Evolutionary conservation across 2,329 filamentous ascomycete species (phyloP), one percentile per base, ranked within the genome.

Genomic region (Cercospora sojina): DNA sequence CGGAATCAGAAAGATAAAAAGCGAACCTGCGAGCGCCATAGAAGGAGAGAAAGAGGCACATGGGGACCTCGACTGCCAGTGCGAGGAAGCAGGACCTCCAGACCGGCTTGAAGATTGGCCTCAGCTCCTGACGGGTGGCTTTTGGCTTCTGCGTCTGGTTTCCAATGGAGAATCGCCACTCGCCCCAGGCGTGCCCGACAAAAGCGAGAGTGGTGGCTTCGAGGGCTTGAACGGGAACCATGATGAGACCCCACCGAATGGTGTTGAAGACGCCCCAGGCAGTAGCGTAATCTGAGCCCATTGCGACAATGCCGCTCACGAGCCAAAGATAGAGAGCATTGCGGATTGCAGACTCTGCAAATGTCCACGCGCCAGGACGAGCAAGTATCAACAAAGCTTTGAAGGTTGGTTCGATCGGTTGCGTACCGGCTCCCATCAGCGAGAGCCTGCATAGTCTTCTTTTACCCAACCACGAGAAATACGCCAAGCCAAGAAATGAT

Each of bases 201-300:
- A 91, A 91, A 0, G 87, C 82, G 0, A 90, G 78, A 0, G 87
- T 82, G 0, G 89, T 89, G 2, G 86, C 86, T 75, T 92, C 88
- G 0, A 91, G 79, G 0, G 88, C 83, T 67, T 87, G 84, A 0
- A 92, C 87, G 0, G 89, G 89, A 0, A 91, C 88, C 89, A 92
- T 92, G 31, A 92, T 80, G 0, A 92, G 79, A 0, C 89, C 90
- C 89, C 89, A 91, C 13, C 89, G 83, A 49, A 92, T 91, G 0
- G 88, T 91, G 64, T 85, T 90, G 79, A 92, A 92, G 9, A 91
- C 81, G 1, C 88, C 87, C 89, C 89, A 92, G 0, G 89, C 88
- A 0, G 89, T 91, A 0, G 88, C 87, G 74, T 92, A 92, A 6
- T 86, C 83, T 0, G 80, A 77, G 0, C 89, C 88, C 66, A 92